Base-by-base conservation (phyloP, 805 yeast species). In the Metschnikowia kunwiensis region DNA sequence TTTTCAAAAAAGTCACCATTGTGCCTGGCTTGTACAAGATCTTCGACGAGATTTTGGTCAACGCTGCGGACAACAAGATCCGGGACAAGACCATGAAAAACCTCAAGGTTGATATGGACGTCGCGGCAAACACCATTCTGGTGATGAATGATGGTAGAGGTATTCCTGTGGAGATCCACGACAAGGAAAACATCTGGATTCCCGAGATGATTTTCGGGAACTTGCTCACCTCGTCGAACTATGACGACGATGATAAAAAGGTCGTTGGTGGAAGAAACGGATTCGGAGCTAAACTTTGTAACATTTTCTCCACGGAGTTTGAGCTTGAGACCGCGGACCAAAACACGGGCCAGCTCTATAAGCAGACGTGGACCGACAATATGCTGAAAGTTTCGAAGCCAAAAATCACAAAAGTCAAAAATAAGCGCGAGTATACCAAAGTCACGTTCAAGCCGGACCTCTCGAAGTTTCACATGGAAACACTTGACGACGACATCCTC, bases 261-360 rank as follows among this genome's bases (percentile, higher is more conserved):
- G 97, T 93, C 22, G 86, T 95, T 2, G 98, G 98, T 68, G 98
- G 98, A 61, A 80, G 98, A 70, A 93, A 93, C 58, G 98, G 98
- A 46, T 93, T 80, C 57, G 98, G 98, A 63, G 98, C 98, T 32
- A 93, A 93, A 58, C 68, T 93, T 38, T 93, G 98, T 77, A 93
- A 93, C 60, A 93, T 93, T 44, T 93, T 91, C 60, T 87, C 96
- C 17, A 84, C 88, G 4, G 82, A 83, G 53, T 93, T 93, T 56
- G 74, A 70, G 10, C 74, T 93, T 19, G 96, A 88, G 58, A 93
- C 98, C 5, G 91, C 95, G 13, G 96, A 93, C 60, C 74, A 78
- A 34, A 62, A 57, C 29, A 66, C 71, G 8, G 80, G 75, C 35
- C 73, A 77, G 52, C 63, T 74, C 27, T 93, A 93, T 57, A 69